A percentile compares a stretch with the other conserved stretches of the same genome.
Conservation (phyloP, 140 eudicot species). For the Senecio squalidus region DNA sequence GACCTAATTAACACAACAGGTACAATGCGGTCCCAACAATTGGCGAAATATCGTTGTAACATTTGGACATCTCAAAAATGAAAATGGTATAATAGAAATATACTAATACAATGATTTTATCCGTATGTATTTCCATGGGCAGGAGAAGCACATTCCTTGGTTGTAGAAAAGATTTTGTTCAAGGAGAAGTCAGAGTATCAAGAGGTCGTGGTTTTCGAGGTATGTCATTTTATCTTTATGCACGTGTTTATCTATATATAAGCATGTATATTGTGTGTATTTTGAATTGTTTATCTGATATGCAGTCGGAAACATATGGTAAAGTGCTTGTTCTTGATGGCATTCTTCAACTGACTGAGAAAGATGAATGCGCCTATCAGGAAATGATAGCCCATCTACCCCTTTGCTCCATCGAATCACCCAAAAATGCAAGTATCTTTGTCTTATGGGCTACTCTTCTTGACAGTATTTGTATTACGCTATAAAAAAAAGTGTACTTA, state of each 20-base stretch:
- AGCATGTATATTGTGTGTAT: neutral
- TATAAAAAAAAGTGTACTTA: neutral
- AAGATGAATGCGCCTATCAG: too few species aligned
- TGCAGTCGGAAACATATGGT: constrained; percentile 81
- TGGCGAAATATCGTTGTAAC: too few species aligned
- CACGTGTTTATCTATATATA: neutral
- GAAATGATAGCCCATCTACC: constrained; percentile 99
- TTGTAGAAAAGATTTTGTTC: constrained; percentile 69
- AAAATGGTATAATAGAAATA: too few species aligned
- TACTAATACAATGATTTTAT: too few species aligned
- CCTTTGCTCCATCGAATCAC: constrained; percentile 81
- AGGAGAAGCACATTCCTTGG: constrained; percentile 96
- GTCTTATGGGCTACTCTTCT: neutral
- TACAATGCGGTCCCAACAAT: too few species aligned
- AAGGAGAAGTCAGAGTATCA: constrained; percentile 74
- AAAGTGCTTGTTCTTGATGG: constrained; percentile 96
- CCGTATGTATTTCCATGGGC: constrained; percentile 15
- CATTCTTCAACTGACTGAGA: constrained; percentile 78
- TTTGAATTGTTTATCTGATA: constrained; percentile 1
- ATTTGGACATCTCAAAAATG: too few species aligned
- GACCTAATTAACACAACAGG: too few species aligned
- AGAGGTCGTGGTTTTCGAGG: constrained; percentile 94
- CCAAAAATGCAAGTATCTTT: constrained; percentile 55
- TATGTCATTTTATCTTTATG: constrained; percentile 15
- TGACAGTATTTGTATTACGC: neutral